These are phyloP conservation scores for Pseudogymnoascus sp. DNA, from an alignment of 2,329 filamentous ascomycete species.

Conservation along the genomic window DNA sequence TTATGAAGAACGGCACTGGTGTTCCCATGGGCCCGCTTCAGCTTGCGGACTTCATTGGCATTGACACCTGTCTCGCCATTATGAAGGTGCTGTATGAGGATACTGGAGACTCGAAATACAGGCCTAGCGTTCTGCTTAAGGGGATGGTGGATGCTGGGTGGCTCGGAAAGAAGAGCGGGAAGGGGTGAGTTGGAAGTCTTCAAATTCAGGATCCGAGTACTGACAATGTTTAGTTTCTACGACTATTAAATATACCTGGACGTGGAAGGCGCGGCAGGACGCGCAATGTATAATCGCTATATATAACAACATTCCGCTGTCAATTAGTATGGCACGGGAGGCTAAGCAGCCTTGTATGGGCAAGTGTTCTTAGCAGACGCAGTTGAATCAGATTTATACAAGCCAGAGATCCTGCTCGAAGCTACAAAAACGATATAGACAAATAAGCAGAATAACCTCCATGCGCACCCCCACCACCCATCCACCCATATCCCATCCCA, in stretches of 20 bases:
- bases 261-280: neutral
- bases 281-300: neutral
- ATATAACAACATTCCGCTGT: neutral
- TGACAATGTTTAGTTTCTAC: conserved; percentile 10
- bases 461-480: neutral
- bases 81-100: conserved; percentile 92
- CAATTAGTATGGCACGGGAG: neutral
- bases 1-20: conserved; percentile 99
- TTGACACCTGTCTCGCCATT: conserved; percentile 92
- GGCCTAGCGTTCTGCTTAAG: conserved; percentile 75
- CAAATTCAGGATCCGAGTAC: neutral
- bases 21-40: conserved; percentile 96
- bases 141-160: conserved; percentile 99
- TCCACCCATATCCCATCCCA: neutral
- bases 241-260: neutral
- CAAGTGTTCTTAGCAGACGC: neutral
- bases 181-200: conserved; percentile 45
- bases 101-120: conserved; percentile 92
- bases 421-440: neutral
- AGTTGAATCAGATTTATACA: conserved; percentile 6
- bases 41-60: conserved; percentile 91
- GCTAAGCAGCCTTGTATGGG: neutral
- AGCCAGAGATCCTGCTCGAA: conserved; percentile 1
- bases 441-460: neutral
- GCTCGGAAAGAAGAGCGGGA: conserved; percentile 94